Conservation (phyloP, 2,329 filamentous ascomycete species). For the Dothideomycetes sp. region DNA sequence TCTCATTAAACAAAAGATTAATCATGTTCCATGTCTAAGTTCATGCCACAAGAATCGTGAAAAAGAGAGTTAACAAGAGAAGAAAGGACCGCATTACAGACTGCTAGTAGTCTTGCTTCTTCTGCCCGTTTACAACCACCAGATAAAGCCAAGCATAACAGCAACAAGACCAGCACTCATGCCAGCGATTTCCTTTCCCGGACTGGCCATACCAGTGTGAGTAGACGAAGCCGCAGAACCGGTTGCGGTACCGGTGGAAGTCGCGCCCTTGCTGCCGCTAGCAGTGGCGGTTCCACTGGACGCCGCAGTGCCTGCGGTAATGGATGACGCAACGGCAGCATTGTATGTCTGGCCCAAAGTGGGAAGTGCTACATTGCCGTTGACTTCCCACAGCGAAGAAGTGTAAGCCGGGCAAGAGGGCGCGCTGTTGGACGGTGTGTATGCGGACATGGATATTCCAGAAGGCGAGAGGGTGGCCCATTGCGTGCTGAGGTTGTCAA, state of each 20-base stretch:
- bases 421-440: constrained; percentile 50
- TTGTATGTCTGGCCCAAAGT: constrained; percentile 46
- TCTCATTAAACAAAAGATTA: no score
- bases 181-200: constrained; percentile 37
- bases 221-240: constrained; percentile 17
- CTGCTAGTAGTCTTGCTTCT: no score
- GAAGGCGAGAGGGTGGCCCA: constrained; percentile 65
- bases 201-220: constrained; percentile 31
- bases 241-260: constrained; percentile 14
- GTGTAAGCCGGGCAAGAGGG: constrained; percentile 63
- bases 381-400: constrained; percentile 57
- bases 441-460: constrained; percentile 55
- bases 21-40: no score
- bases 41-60: neutral
- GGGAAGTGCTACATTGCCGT: constrained; percentile 59
- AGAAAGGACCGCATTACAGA: no score
- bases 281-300: constrained; percentile 22
- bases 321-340: constrained; percentile 10
- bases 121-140: constrained; percentile 32
- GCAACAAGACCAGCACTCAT: constrained; percentile 39
- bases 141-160: constrained; percentile 43
- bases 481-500: constrained; percentile 61
- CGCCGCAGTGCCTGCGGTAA: constrained; percentile 10
- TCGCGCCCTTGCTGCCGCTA: constrained; percentile 12
- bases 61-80: no score